Conservation (phyloP, 192 early-diverging fungal species). For the Radiomyces spectabilis region DNA sequence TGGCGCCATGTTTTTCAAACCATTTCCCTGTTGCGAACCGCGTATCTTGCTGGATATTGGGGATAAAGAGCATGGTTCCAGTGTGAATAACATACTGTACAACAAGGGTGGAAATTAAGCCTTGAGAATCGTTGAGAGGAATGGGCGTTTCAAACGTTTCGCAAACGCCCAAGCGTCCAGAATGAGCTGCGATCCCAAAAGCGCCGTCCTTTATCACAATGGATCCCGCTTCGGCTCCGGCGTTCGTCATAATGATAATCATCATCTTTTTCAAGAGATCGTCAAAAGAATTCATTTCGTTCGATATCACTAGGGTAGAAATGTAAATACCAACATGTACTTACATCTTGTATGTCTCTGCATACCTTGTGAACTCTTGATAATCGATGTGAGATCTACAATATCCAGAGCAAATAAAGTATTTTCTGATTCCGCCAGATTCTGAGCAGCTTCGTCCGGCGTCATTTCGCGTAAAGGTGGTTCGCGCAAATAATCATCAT, state of each 20-base stretch:
- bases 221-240: constrained; percentile 12
- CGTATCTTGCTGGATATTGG: constrained; percentile 14
- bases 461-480: background rate
- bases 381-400: constrained; percentile 18
- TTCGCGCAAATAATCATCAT: constrained; percentile 3
- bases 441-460: background rate
- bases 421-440: background rate
- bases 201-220: constrained; percentile 13
- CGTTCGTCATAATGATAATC: constrained; percentile 19
- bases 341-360: background rate
- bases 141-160: constrained; percentile 10
- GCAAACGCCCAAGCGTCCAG: background rate
- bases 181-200: constrained; percentile 15
- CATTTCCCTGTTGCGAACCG: constrained; percentile 12
- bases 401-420: constrained; percentile 17
- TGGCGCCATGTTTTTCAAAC: constrained; percentile 4
- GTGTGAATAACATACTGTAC: constrained; percentile 20
- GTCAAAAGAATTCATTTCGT: constrained; percentile 27
- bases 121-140: constrained; percentile 7
- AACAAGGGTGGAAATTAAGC: constrained; percentile 1
- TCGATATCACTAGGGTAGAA: constrained; percentile 14
- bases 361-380: constrained; percentile 23
- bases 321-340: background rate
- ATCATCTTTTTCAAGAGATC: constrained; percentile 18
- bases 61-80: constrained; percentile 11